phyloP scores from a whole-genome alignment of 2,329 filamentous ascomycete species.

The Pseudogymnoascus sp. region DNA sequence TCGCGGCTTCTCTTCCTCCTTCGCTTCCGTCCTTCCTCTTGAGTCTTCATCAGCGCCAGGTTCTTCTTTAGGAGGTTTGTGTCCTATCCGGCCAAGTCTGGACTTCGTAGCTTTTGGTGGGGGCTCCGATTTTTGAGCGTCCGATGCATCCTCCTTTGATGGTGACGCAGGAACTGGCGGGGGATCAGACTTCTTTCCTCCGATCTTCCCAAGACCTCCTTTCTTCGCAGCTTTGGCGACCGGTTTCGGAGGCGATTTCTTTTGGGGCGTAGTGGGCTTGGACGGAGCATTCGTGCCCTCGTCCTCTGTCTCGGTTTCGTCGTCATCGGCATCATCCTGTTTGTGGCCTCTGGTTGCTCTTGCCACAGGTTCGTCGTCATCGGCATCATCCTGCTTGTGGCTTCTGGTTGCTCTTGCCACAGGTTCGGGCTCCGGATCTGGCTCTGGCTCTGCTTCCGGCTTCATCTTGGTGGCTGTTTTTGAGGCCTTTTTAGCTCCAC shows the following conservation, averaged over 20 bases:
- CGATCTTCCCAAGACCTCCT: slow-evolving; percentile 22
- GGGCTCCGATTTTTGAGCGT: slow-evolving; percentile 9
- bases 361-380: neutral
- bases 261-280: neutral
- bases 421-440: neutral
- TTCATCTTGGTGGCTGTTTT: slow-evolving; percentile 19
- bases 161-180: neutral
- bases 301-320: neutral
- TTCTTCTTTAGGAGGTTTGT: slow-evolving; percentile 14
- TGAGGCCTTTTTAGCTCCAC: slow-evolving; percentile 13
- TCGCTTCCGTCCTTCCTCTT: slow-evolving; percentile 16
- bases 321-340: neutral
- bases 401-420: neutral
- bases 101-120: slow-evolving; percentile 14
- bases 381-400: neutral
- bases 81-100: slow-evolving; percentile 21
- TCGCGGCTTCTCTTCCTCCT: slow-evolving; percentile 11
- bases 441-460: slow-evolving; percentile 3
- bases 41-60: slow-evolving; percentile 10
- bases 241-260: neutral
- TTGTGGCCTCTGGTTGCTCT: neutral
- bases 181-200: slow-evolving; percentile 20
- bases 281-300: neutral
- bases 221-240: slow-evolving; percentile 15
- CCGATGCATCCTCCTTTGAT: neutral